Conservation (phyloP, 305 asterid genomes). For the Salvia sclarea region DNA sequence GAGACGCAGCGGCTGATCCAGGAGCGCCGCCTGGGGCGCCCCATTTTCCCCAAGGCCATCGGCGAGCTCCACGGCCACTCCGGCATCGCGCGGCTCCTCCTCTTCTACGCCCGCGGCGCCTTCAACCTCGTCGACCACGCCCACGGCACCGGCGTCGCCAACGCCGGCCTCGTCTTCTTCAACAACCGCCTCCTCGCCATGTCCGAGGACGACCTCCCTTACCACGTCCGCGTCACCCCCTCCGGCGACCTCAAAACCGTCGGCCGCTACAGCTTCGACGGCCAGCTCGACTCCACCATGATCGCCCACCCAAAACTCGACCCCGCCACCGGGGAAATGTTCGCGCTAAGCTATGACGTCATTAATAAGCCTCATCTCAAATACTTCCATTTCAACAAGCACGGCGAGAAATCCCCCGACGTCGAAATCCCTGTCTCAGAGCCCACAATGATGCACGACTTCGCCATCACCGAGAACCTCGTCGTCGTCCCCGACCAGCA, state of each 20-base stretch:
- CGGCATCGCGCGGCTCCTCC: slow-evolving; percentile 70
- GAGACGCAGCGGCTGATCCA: slow-evolving; percentile 72
- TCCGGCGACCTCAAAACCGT: slow-evolving; percentile 70
- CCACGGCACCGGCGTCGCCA: slow-evolving; percentile 88
- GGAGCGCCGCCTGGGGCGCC: slow-evolving; percentile 67
- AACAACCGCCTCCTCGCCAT: slow-evolving; percentile 73
- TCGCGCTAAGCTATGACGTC: slow-evolving; percentile 85
- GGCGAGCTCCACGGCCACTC: slow-evolving; percentile 93
- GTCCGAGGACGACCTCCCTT: slow-evolving; percentile 93
- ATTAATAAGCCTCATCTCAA: slow-evolving; percentile 77
- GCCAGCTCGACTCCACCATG: slow-evolving; percentile 69
- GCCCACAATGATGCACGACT: slow-evolving; percentile 97
- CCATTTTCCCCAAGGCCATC: slow-evolving; percentile 90
- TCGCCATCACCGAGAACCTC: slow-evolving; percentile 74
- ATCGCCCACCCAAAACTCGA: slow-evolving; percentile 92
- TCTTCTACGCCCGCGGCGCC: slow-evolving; percentile 76
- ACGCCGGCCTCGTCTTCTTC: slow-evolving; percentile 85
- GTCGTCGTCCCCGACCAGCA: slow-evolving; percentile 88
- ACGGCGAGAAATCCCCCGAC: slow-evolving; percentile 66
- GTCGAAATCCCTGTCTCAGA: slow-evolving; percentile 75
- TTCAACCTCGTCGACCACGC: slow-evolving; percentile 64
- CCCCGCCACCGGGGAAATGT: slow-evolving; percentile 79
- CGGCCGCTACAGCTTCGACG: slow-evolving; percentile 54
- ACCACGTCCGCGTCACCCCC: slow-evolving; percentile 63
- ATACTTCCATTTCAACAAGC: slow-evolving; percentile 59